These are phyloP conservation scores for Chytriomyces confervae DNA, from an alignment of 192 early-diverging fungal species.

Conservation along the genomic window DNA sequence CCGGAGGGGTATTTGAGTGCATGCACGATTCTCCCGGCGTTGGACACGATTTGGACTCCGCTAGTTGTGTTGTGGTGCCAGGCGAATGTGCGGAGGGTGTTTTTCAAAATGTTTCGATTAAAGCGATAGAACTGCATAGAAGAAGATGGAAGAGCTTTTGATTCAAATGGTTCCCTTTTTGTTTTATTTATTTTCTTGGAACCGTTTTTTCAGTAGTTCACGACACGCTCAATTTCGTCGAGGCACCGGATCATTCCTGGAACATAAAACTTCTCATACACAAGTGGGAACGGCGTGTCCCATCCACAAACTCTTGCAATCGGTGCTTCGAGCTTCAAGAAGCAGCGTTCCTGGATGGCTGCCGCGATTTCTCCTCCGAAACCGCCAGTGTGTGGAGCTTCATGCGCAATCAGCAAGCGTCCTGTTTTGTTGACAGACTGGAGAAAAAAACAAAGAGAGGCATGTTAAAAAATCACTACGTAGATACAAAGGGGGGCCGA, in stretches of 20 bases:
- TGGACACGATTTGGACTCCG: too few species aligned
- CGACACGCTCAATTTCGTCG: conserved; percentile 84
- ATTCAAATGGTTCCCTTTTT: too few species aligned
- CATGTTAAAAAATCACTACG: background rate
- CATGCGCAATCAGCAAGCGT: conserved; percentile 88
- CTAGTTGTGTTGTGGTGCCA: too few species aligned
- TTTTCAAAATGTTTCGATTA: too few species aligned
- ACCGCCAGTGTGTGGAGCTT: conserved; percentile 88
- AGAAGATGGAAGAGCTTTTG: too few species aligned
- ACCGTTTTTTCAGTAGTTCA: conserved; percentile 61
- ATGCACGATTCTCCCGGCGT: too few species aligned
- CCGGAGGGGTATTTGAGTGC: too few species aligned
- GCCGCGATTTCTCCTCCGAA: conserved; percentile 91
- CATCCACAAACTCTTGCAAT: conserved; percentile 89
- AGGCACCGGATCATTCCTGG: conserved; percentile 81
- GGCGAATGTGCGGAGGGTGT: too few species aligned
- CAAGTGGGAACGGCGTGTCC: conserved; percentile 90
- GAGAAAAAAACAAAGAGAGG: conserved; percentile 16
- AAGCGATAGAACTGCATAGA: too few species aligned
- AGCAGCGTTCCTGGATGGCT: conserved; percentile 93
- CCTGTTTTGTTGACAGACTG: conserved; percentile 93
- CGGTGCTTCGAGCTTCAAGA: conserved; percentile 87
- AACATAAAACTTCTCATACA: conserved; percentile 93
- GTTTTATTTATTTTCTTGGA: too few species aligned
- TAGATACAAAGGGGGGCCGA: too few species aligned